A percentile compares a stretch with the other conserved stretches of the same genome.
Conservation (phyloP, 2,329 filamentous ascomycete species). For the Trichoderma pleuroti region DNA sequence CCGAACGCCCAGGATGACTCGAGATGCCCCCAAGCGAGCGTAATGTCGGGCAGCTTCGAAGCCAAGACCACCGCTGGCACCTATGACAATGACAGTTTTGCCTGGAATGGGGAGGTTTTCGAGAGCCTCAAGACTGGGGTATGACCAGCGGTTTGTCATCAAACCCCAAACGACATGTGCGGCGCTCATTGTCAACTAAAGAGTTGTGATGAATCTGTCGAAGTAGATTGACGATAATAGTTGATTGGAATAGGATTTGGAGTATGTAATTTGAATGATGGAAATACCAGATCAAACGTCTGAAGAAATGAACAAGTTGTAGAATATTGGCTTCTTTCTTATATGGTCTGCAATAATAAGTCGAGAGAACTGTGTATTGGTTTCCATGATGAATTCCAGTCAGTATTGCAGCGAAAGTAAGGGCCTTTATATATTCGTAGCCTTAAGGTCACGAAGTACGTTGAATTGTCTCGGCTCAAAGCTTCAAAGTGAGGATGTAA, state of each 20-base stretch:
- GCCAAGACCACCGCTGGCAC: slow-evolving; percentile 38
- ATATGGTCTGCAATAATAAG: not conserved
- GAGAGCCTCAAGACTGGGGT: not conserved
- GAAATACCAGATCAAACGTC: not conserved
- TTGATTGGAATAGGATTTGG: not conserved
- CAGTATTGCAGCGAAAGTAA: not conserved
- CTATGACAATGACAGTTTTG: slow-evolving; percentile 37
- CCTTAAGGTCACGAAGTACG: not conserved
- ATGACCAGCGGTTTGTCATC: slow-evolving; percentile 7
- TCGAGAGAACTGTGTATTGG: not conserved
- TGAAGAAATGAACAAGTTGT: not conserved
- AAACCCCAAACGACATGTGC: not conserved
- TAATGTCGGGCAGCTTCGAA: slow-evolving; percentile 39
- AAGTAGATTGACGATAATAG: not conserved
- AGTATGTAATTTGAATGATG: not conserved
- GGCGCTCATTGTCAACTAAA: not conserved
- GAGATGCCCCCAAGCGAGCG: slow-evolving; percentile 29
- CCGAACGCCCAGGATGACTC: slow-evolving; percentile 5
- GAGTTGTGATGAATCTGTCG: not conserved
- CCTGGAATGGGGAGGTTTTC: slow-evolving; percentile 17
- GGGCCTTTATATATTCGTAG: not conserved
- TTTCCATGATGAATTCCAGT: not conserved
- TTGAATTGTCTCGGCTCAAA: not conserved
- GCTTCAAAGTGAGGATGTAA: not conserved
- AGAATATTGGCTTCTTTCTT: not conserved